Evolutionary conservation across 495 filamentous ascomycete genomes (phyloP).

Genomic region (Penicillium cataractarum): DNA sequence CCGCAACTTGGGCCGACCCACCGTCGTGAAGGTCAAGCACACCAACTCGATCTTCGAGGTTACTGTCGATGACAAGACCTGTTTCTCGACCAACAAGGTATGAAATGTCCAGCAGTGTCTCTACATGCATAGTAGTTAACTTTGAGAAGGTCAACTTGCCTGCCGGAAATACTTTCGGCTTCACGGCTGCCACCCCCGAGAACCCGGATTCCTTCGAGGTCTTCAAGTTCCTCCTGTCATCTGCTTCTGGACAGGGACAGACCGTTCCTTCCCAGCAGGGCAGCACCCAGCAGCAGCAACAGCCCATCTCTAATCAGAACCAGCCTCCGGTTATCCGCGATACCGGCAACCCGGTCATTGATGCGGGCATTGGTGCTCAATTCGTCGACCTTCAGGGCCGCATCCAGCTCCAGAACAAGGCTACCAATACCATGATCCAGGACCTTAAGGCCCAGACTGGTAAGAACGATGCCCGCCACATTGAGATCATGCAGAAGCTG

Average conservation of each 20-base stretch:
- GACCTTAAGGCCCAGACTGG: conserved; percentile 53
- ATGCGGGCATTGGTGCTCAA: conserved; percentile 58
- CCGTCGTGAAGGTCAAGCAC: conserved; percentile 73
- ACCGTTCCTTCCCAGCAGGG: conserved; percentile 36
- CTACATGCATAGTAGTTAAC: conserved; percentile 4
- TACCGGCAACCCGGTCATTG: conserved; percentile 49
- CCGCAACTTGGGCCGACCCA: conserved; percentile 86
- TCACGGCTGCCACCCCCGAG: conserved; percentile 86
- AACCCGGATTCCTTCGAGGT: conserved; percentile 93
- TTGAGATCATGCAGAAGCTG: conserved; percentile 53
- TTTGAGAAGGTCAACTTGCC: conserved; percentile 66
- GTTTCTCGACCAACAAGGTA: conserved; percentile 81
- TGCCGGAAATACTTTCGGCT: conserved; percentile 79
- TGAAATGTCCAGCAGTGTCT: conserved; percentile 6
- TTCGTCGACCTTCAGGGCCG: conserved; percentile 83
- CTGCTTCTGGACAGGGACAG: conserved; percentile 39
- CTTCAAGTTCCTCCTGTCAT: conserved; percentile 79
- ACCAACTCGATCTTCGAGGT: conserved; percentile 67
- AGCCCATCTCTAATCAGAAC: conserved; percentile 39
- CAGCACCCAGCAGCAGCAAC: conserved; percentile 36
- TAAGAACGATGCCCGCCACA: conserved; percentile 61
- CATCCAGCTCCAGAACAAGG: conserved; percentile 74
- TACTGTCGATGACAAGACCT: conserved; percentile 76
- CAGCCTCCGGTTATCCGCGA: conserved; percentile 13
- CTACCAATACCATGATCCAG: conserved; percentile 68